Evolutionary conservation across 1,284 basidiomycete genomes (phyloP).

Genomic region (Stereum hirsutum): DNA sequence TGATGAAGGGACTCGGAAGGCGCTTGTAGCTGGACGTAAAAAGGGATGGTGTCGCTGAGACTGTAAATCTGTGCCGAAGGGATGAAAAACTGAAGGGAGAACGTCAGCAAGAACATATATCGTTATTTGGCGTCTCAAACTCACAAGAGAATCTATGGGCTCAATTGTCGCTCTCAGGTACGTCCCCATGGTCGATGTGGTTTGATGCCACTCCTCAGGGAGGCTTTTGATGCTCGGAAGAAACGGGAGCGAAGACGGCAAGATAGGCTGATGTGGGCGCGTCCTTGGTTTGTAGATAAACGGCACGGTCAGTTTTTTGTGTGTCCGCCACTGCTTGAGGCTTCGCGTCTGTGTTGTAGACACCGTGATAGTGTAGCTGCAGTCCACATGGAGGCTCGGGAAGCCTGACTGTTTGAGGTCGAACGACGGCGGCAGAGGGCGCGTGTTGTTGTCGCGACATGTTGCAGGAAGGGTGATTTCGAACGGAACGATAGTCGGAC

Average conservation of each 20-base stretch:
- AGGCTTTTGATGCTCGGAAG: constrained; percentile 38
- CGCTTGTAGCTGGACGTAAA: constrained; percentile 52
- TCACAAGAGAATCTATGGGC: background rate
- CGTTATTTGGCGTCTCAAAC: background rate
- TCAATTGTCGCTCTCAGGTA: background rate
- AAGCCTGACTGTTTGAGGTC: constrained; percentile 22
- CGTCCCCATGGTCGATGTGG: background rate
- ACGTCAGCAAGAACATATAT: background rate
- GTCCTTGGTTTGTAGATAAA: constrained; percentile 41
- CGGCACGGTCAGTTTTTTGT: constrained; percentile 20
- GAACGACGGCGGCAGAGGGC: constrained; percentile 45
- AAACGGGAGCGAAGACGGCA: constrained; percentile 22
- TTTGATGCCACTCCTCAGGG: constrained; percentile 59
- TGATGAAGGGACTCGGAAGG: constrained; percentile 30
- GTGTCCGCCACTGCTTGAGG: constrained; percentile 6
- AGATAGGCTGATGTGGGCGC: constrained; percentile 38
- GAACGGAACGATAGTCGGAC: constrained; percentile 40
- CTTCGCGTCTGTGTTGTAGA: constrained; percentile 7
- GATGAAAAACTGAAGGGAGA: background rate
- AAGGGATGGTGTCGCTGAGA: constrained; percentile 30
- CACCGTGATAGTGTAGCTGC: constrained; percentile 34
- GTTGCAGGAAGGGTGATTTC: constrained; percentile 34
- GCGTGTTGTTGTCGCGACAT: constrained; percentile 25
- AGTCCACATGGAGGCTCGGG: constrained; percentile 19
- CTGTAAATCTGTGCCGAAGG: constrained; percentile 23